Evolutionary conservation across 2,329 filamentous ascomycete species (phyloP).

Genomic region (Monosporascus ibericus): DNA sequence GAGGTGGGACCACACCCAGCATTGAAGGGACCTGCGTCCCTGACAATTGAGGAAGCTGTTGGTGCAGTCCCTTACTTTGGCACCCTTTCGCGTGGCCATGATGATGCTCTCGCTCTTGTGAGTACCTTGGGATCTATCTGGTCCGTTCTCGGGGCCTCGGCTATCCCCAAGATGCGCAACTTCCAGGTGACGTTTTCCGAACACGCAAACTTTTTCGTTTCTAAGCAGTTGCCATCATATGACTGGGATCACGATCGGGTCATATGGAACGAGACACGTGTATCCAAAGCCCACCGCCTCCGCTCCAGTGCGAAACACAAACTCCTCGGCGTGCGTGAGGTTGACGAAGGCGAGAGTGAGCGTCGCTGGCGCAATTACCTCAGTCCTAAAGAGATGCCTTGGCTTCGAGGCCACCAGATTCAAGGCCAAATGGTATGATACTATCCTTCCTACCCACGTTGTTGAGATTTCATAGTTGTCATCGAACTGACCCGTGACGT

Average conservation of each 20-base stretch:
- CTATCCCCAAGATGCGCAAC: not conserved
- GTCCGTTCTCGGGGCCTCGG: constrained; percentile 1
- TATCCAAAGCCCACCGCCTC: not conserved
- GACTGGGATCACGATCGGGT: constrained; percentile 4
- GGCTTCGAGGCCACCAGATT: not conserved
- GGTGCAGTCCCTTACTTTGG: constrained; percentile 6
- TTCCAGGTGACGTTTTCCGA: not conserved
- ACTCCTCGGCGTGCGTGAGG: too few relatives aligned
- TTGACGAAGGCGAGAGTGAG: too few relatives aligned
- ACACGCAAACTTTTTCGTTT: not conserved
- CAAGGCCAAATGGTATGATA: not conserved
- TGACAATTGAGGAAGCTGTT: constrained; percentile 1
- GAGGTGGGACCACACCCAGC: constrained; percentile 11
- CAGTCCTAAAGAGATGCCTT: too few relatives aligned
- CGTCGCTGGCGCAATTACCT: too few relatives aligned
- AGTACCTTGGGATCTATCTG: constrained; percentile 4
- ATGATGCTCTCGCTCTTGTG: constrained; percentile 1
- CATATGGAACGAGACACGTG: constrained; percentile 3
- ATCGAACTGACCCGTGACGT: too few relatives aligned
- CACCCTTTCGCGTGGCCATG: constrained; percentile 1
- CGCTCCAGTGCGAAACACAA: not conserved
- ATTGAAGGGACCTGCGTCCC: constrained; percentile 6
- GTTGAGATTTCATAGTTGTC: too few relatives aligned
- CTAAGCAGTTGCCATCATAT: constrained; percentile 4
- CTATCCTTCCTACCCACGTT: too few relatives aligned